Conservation (phyloP, 2,329 filamentous ascomycete species). For the Xylaria sp. region DNA sequence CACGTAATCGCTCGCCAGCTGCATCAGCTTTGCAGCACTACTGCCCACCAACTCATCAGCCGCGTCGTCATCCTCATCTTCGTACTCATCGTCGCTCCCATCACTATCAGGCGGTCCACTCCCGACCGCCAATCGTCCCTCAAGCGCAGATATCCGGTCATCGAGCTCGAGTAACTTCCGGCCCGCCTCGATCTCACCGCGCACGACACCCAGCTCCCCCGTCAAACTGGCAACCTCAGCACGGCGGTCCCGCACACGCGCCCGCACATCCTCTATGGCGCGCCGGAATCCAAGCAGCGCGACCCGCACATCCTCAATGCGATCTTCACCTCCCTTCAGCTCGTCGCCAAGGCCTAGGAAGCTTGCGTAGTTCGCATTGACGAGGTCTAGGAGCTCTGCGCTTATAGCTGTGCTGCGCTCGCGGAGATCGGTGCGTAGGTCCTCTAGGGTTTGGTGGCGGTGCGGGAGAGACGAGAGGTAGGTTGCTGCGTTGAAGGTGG, state of each 20-base stretch:
- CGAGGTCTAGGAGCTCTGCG: conserved; percentile 84
- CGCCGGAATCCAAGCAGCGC: conserved; percentile 79
- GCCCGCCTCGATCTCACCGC: conserved; percentile 56
- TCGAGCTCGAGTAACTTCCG: conserved; percentile 63
- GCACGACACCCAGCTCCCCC: conserved; percentile 60
- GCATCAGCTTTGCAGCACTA: conserved; percentile 42
- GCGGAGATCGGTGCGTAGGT: conserved; percentile 80
- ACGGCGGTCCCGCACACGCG: conserved; percentile 57
- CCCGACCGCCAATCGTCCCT: conserved; percentile 56
- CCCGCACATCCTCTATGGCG: conserved; percentile 70
- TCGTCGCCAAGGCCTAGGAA: conserved; percentile 80
- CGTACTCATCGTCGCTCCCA: conserved; percentile 38
- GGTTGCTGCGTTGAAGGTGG: conserved; percentile 68
- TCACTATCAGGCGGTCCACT: conserved; percentile 30
- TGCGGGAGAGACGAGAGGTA: conserved; percentile 79
- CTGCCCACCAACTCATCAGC: conserved; percentile 38
- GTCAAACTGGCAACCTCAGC: conserved; percentile 58
- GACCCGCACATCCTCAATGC: conserved; percentile 82
- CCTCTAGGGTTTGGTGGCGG: conserved; percentile 92
- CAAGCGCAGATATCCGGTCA: conserved; percentile 56
- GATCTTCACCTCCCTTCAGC: conserved; percentile 81
- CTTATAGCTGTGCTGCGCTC: conserved; percentile 73
- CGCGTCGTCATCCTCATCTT: conserved; percentile 26
- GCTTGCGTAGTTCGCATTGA: conserved; percentile 91
- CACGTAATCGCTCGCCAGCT: conserved; percentile 43